A percentile compares a stretch with the other conserved stretches of the same genome.
Evolutionary conservation across 495 filamentous ascomycete species (phyloP).

Genomic region (Penicillium simplicissimum): DNA sequence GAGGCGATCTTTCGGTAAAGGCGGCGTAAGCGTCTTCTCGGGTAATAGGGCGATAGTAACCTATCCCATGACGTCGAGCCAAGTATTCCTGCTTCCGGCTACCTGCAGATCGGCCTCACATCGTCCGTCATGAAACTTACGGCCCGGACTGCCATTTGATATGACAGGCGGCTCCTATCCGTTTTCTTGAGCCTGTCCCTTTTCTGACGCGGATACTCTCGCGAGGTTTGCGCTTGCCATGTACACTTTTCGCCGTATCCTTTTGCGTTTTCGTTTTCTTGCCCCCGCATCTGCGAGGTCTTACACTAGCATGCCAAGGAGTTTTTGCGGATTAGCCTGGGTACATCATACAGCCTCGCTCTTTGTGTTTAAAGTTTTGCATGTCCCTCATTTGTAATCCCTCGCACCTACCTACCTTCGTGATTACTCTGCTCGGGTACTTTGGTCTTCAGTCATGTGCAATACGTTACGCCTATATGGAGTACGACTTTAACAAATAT

Average conservation of each 20-base stretch:
- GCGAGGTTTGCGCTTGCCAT: neutral
- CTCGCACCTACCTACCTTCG: neutral
- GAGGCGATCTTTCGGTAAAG: constrained; percentile 4
- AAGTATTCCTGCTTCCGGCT: constrained; percentile 17
- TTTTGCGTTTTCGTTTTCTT: constrained; percentile 6
- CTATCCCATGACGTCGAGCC: constrained; percentile 15
- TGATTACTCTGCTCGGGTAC: neutral
- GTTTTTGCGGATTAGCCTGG: constrained; percentile 11
- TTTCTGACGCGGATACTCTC: constrained; percentile 9
- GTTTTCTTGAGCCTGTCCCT: constrained; percentile 4
- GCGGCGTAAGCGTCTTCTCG: constrained; percentile 22
- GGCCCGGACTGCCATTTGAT: constrained; percentile 9
- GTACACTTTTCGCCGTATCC: neutral
- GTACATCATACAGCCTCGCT: constrained; percentile 10
- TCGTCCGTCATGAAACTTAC: constrained; percentile 18
- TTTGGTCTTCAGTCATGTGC: neutral
- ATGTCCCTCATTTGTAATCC: constrained; percentile 1
- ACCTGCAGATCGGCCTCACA: constrained; percentile 21
- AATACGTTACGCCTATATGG: neutral
- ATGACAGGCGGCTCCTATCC: constrained; percentile 30
- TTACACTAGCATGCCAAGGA: constrained; percentile 18
- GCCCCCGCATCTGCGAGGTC: constrained; percentile 9
- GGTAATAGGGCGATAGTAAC: neutral
- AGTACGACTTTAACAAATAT: neutral
- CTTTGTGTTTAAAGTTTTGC: constrained; percentile 4